phyloP scores from a whole-genome alignment of 139 green algal species.

The Raphidocelis subcapitata region DNA sequence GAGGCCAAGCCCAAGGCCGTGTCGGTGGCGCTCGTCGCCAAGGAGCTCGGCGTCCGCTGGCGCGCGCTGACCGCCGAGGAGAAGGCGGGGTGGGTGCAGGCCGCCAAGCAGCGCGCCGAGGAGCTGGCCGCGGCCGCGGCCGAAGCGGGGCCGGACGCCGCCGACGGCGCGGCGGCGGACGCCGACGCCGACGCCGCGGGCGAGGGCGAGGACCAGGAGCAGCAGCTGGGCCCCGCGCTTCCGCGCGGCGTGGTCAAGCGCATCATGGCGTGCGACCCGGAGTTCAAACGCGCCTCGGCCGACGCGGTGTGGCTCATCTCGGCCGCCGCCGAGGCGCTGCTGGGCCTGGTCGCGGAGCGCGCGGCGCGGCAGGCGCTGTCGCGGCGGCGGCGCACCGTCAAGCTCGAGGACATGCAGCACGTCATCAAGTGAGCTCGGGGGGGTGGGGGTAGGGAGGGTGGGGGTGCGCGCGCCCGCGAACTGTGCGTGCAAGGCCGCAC shows the following conservation, averaged over 20 bases:
- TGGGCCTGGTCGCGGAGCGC: conserved; percentile 46
- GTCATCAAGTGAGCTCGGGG: conserved; percentile 12
- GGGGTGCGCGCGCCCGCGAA: no score
- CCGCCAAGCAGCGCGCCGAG: conserved; percentile 13
- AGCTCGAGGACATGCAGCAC: conserved; percentile 15
- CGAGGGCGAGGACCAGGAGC: conserved; percentile 14
- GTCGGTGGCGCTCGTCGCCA: conserved; percentile 49
- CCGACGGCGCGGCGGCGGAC: neutral
- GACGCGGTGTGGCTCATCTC: conserved; percentile 47
- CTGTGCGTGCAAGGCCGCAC: no score
- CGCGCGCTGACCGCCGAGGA: conserved; percentile 56
- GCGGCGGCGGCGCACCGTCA: conserved; percentile 20
- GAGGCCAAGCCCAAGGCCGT: conserved; percentile 6
- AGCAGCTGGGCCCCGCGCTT: conserved; percentile 11
- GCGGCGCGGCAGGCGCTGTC: conserved; percentile 25
- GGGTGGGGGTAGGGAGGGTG: no score
- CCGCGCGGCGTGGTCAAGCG: conserved; percentile 57
- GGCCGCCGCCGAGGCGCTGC: conserved; percentile 47
- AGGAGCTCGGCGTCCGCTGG: conserved; percentile 64
- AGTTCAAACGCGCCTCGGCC: conserved; percentile 48
- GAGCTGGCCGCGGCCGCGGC: conserved; percentile 8
- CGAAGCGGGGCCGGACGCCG: conserved; percentile 4
- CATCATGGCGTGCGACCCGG: conserved; percentile 52
- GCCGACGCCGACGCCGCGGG: neutral
- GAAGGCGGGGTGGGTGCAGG: conserved; percentile 48